phyloP scores from a whole-genome alignment of 2,329 filamentous ascomycete genomes.

The Drechslerella stenobrocha region DNA sequence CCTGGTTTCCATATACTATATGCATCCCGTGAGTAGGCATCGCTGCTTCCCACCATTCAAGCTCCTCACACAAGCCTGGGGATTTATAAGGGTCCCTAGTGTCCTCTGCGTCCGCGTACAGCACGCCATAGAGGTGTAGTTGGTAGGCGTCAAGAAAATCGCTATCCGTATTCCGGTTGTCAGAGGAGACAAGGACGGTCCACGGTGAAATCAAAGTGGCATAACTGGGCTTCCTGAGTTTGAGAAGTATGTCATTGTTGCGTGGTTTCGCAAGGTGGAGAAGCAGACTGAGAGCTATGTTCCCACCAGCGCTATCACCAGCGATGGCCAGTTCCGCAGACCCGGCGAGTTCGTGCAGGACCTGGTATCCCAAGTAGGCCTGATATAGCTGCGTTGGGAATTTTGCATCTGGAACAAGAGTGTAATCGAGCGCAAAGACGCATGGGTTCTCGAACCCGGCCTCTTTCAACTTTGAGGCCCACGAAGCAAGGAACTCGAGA shows the following conservation, averaged over 20 bases:
- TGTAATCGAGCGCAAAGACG: constrained; percentile 79
- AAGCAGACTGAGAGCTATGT: constrained; percentile 72
- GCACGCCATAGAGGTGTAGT: constrained; percentile 69
- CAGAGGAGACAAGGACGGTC: constrained; percentile 70
- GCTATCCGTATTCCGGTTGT: constrained; percentile 69
- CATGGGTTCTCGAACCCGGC: constrained; percentile 73
- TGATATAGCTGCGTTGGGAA: constrained; percentile 76
- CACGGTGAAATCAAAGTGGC: constrained; percentile 79
- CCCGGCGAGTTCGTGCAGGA: constrained; percentile 62
- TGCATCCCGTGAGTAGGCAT: constrained; percentile 69
- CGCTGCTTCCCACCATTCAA: constrained; percentile 68
- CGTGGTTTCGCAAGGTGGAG: constrained; percentile 63
- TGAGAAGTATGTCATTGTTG: constrained; percentile 54
- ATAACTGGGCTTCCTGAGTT: constrained; percentile 61
- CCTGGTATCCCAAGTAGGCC: constrained; percentile 69
- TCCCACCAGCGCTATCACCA: constrained; percentile 79
- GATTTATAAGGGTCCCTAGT: constrained; percentile 66
- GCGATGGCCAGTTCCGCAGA: constrained; percentile 69
- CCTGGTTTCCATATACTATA: constrained; percentile 73
- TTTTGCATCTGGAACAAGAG: constrained; percentile 71
- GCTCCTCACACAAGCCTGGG: constrained; percentile 70
- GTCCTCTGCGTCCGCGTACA: constrained; percentile 65
- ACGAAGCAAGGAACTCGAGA: constrained; percentile 76
- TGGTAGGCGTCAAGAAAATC: constrained; percentile 73
- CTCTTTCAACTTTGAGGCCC: constrained; percentile 67